phyloP scores from a whole-genome alignment of 23 red algal species.

The Gracilaria caudata region DNA sequence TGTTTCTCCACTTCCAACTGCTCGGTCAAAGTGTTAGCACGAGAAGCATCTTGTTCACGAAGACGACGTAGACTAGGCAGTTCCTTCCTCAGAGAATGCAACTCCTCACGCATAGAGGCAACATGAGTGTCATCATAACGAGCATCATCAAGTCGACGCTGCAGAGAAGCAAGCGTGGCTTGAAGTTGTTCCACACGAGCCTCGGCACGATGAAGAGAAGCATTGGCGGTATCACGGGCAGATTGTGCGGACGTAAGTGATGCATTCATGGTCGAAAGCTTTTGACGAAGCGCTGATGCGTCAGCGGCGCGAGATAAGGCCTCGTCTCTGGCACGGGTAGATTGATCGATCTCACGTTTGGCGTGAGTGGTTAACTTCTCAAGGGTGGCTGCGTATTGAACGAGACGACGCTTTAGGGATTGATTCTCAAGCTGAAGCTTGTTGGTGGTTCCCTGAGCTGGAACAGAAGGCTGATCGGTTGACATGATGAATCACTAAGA shows the following conservation, averaged over 20 bases:
- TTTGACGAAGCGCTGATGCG: slow-evolving; percentile 47
- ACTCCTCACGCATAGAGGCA: slow-evolving; percentile 17
- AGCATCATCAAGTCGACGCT: slow-evolving; percentile 24
- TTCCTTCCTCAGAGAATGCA: background rate
- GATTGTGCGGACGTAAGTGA: slow-evolving; percentile 16
- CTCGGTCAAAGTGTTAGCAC: background rate
- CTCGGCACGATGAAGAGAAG: slow-evolving; percentile 3
- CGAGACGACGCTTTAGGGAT: slow-evolving; percentile 57
- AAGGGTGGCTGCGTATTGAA: slow-evolving; percentile 69
- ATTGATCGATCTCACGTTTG: slow-evolving; percentile 49
- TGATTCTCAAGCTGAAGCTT: slow-evolving; percentile 69
- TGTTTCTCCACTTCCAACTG: slow-evolving; percentile 20
- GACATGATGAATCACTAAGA: slow-evolving; percentile 9
- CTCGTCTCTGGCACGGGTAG: slow-evolving; percentile 59
- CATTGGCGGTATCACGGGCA: background rate
- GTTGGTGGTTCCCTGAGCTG: background rate
- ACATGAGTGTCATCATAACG: slow-evolving; percentile 26
- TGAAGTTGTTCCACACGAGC: slow-evolving; percentile 19
- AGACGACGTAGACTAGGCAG: slow-evolving; percentile 6
- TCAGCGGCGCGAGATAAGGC: slow-evolving; percentile 55
- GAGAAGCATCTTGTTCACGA: slow-evolving; percentile 12
- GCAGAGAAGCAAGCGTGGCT: slow-evolving; percentile 16
- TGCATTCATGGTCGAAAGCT: slow-evolving; percentile 8
- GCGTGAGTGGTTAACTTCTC: slow-evolving; percentile 62
- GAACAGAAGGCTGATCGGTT: slow-evolving; percentile 20